Conservation (phyloP, 1,284 basidiomycete genomes). For the Cutaneotrichosporon sp. region DNA sequence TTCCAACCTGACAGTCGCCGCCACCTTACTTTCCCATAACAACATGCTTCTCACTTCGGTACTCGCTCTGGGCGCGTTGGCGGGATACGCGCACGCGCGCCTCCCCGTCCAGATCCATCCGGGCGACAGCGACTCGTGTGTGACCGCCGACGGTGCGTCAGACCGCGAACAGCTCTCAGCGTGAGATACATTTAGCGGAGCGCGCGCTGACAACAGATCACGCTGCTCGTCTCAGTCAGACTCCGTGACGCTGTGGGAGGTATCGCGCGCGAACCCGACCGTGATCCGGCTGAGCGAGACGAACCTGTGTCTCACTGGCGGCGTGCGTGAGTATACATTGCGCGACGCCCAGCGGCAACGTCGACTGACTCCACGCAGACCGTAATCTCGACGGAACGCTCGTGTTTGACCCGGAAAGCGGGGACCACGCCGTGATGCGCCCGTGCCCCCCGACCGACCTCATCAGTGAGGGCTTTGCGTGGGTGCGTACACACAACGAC, state of each 20-base stretch:
- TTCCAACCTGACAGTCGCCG: too few relatives aligned
- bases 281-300: background rate
- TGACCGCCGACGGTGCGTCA: background rate
- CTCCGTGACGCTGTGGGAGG: background rate
- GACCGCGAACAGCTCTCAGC: background rate
- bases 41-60: too few relatives aligned
- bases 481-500: background rate
- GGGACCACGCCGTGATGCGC: conserved; percentile 1
- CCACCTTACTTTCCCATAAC: too few relatives aligned
- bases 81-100: too few relatives aligned
- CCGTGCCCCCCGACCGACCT: background rate
- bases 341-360: too few relatives aligned
- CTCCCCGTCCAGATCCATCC: background rate
- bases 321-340: background rate
- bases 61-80: too few relatives aligned
- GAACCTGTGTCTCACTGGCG: background rate
- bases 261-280: background rate
- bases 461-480: background rate
- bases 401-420: background rate
- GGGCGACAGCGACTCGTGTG: background rate
- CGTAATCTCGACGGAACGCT: background rate
- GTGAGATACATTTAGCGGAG: background rate
- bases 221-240: background rate
- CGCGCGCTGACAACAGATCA: background rate
- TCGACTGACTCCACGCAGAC: too few relatives aligned